Conservation (phyloP, 2,329 filamentous ascomycete genomes). For the Phyllachora maydis region DNA sequence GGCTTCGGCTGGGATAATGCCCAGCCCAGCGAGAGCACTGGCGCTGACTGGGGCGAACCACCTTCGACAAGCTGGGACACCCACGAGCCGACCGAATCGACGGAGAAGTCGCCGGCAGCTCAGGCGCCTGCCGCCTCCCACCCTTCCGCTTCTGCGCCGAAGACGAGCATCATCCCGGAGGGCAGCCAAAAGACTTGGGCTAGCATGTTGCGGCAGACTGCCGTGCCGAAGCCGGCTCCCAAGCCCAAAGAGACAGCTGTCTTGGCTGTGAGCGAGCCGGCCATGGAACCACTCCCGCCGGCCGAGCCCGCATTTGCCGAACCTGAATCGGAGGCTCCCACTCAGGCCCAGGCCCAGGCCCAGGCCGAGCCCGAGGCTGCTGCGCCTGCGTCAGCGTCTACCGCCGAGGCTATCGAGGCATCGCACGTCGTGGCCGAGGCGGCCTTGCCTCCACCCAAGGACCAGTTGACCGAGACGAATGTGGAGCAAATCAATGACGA, state of each 20-base stretch:
- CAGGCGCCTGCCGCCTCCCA: constrained; percentile 13
- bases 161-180: constrained; percentile 11
- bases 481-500: constrained; percentile 76
- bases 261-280: constrained; percentile 21
- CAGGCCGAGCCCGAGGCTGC: constrained; percentile 18
- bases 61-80: too few relatives aligned
- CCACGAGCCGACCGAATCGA: constrained; percentile 13
- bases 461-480: constrained; percentile 77
- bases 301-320: constrained; percentile 11
- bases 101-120: too few relatives aligned
- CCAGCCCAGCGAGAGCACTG: constrained; percentile 18
- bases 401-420: constrained; percentile 8
- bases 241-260: constrained; percentile 28
- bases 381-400: constrained; percentile 13
- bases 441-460: constrained; percentile 48
- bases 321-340: too few relatives aligned
- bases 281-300: constrained; percentile 20
- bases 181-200: constrained; percentile 45
- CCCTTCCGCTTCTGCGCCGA: constrained; percentile 11
- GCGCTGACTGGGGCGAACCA: constrained; percentile 23
- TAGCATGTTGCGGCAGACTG: constrained; percentile 47
- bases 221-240: constrained; percentile 33
- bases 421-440: constrained; percentile 24
- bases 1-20: constrained; percentile 38
- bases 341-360: too few relatives aligned